Evolutionary conservation across 345 rosid species (phyloP).

Genomic region (Erucastrum elatum): DNA sequence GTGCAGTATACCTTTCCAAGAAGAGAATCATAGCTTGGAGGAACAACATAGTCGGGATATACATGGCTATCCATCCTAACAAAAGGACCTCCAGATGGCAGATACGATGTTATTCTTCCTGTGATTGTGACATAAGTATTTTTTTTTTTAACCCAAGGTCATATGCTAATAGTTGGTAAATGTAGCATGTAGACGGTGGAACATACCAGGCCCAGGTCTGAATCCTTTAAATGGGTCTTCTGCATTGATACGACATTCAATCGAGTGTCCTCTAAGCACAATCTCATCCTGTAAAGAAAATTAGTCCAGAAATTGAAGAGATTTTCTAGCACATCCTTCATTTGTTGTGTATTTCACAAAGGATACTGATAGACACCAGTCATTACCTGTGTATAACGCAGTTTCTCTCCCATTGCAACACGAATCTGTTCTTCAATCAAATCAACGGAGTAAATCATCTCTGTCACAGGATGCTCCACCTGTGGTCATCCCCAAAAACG

Average conservation of each 20-base stretch:
- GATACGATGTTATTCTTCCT: constrained; percentile 94
- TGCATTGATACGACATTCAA: constrained; percentile 97
- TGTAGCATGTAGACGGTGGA: neutral
- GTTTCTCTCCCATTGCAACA: constrained; percentile 98
- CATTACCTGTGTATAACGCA: constrained; percentile 71
- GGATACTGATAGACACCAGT: neutral
- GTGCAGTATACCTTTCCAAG: constrained; percentile 81
- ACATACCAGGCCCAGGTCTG: constrained; percentile 95
- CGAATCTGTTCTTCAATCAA: constrained; percentile 97
- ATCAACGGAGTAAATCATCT: constrained; percentile 96
- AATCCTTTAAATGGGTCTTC: constrained; percentile 97
- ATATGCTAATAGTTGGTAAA: constrained; percentile 1
- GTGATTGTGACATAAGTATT: constrained; percentile 14
- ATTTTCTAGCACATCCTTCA: neutral
- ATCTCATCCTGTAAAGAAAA: constrained; percentile 70
- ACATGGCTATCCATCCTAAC: constrained; percentile 99
- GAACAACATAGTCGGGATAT: constrained; percentile 94
- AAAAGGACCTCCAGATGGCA: constrained; percentile 99
- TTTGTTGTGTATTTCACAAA: neutral
- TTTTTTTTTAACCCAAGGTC: neutral
- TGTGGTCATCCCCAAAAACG: constrained; percentile 33
- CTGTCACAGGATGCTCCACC: constrained; percentile 99
- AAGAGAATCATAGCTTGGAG: constrained; percentile 97
- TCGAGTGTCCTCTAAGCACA: constrained; percentile 94
- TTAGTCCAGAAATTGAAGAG: neutral